Evolutionary conservation across 2,329 filamentous ascomycete species (phyloP).

Genomic region (Fusarium verticillioides): DNA sequence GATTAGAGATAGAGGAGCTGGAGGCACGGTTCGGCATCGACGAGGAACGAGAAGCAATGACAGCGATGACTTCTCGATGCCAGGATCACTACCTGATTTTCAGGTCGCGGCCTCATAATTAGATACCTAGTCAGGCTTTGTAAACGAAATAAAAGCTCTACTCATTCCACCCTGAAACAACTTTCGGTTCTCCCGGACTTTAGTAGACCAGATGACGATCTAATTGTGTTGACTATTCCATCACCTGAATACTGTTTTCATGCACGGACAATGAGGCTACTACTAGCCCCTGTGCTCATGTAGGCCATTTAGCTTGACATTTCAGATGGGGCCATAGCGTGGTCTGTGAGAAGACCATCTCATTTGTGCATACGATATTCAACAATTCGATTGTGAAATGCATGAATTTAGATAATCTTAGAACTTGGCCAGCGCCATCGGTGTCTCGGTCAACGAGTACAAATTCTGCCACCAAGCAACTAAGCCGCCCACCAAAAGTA

Average conservation of each 20-base stretch:
- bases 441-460: slow-evolving; percentile 74
- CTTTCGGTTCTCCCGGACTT: background rate
- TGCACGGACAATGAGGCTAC: slow-evolving; percentile 19
- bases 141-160: slow-evolving; percentile 9
- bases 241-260: background rate
- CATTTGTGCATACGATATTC: slow-evolving; percentile 21
- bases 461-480: slow-evolving; percentile 76
- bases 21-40: slow-evolving; percentile 53
- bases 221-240: background rate
- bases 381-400: background rate
- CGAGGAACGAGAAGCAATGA: slow-evolving; percentile 51
- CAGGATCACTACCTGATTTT: slow-evolving; percentile 58
- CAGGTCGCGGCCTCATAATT: slow-evolving; percentile 44
- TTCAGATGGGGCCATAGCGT: background rate
- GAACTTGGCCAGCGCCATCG: slow-evolving; percentile 46
- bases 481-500: slow-evolving; percentile 77
- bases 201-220: background rate
- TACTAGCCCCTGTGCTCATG: slow-evolving; percentile 1
- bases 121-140: background rate
- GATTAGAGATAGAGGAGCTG: slow-evolving; percentile 51
- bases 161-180: background rate
- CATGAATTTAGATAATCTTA: slow-evolving; percentile 35
- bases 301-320: slow-evolving; percentile 14
- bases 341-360: slow-evolving; percentile 17
- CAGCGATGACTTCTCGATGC: slow-evolving; percentile 57